phyloP scores from a whole-genome alignment of 108 stramenopile genomes.

The Cyclotella choctawhatcheeana region DNA sequence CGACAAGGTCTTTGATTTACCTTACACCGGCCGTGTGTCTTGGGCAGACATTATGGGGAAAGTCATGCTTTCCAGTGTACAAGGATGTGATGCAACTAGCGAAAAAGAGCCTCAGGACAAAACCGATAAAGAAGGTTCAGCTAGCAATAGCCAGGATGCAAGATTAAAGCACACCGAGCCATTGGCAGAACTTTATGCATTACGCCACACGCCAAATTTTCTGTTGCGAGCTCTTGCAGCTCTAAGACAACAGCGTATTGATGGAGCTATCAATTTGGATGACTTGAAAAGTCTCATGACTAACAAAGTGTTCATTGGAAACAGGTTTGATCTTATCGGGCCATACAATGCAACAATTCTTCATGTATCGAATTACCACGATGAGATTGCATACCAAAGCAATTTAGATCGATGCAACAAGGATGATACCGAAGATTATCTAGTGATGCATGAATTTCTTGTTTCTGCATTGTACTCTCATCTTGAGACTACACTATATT shows the following conservation, averaged over 20 bases:
- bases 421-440: constrained; percentile 29
- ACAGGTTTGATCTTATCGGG: constrained; percentile 41
- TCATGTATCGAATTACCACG: constrained; percentile 41
- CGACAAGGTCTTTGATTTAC: not conserved
- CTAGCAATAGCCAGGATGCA: not conserved
- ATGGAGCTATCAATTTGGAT: constrained; percentile 12
- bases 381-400: constrained; percentile 12
- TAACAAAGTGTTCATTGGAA: constrained; percentile 19
- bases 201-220: constrained; percentile 32
- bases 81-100: not conserved
- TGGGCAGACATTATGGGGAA: not conserved
- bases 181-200: constrained; percentile 34
- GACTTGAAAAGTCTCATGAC: constrained; percentile 35
- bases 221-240: constrained; percentile 29
- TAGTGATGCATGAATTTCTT: constrained; percentile 26
- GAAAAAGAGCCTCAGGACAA: not conserved
- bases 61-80: constrained; percentile 1
- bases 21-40: not conserved
- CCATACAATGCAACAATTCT: constrained; percentile 42
- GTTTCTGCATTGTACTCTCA: constrained; percentile 27
- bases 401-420: constrained; percentile 17
- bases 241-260: not conserved
- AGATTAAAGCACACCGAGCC: constrained; percentile 21
- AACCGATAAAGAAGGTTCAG: not conserved
- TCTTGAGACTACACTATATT: constrained; percentile 26